Evolutionary conservation across 129 eudicot species (phyloP).

Genomic region (Rutidosis leptorrhynchoides): DNA sequence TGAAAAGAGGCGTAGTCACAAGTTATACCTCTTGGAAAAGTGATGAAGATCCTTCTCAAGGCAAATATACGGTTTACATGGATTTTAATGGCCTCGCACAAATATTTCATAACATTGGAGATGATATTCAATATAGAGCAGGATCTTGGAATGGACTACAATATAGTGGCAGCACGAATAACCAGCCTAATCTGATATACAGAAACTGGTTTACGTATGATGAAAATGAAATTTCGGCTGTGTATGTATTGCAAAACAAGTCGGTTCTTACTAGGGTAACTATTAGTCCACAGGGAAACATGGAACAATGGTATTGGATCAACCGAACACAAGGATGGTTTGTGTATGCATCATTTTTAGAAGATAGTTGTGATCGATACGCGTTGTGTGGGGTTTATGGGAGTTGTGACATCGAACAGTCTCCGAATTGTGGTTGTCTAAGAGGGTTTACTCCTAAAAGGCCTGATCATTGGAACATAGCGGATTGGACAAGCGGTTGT

Average conservation of each 20-base stretch:
- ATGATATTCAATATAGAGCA: neutral
- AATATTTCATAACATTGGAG: neutral
- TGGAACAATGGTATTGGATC: neutral
- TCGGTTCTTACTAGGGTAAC: neutral
- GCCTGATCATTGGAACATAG: constrained; percentile 29
- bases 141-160: constrained; percentile 29
- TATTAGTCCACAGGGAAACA: constrained; percentile 13
- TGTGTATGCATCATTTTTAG: neutral
- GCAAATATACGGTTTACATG: constrained; percentile 8
- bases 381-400: constrained; percentile 41
- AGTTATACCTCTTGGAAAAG: constrained; percentile 28
- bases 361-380: constrained; percentile 35
- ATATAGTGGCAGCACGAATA: constrained; percentile 16
- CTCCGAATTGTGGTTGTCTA: constrained; percentile 42
- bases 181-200: constrained; percentile 2
- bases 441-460: constrained; percentile 33
- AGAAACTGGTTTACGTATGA: neutral
- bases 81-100: constrained; percentile 27
- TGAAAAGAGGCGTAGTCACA: constrained; percentile 13
- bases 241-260: neutral
- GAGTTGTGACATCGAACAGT: constrained; percentile 29
- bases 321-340: neutral
- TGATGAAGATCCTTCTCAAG: constrained; percentile 23
- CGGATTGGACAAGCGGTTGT: constrained; percentile 56
- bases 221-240: constrained; percentile 2